These are phyloP conservation scores for Sugiyamaella mastotermitis DNA, from an alignment of 805 yeast genomes.

Conservation along the genomic window DNA sequence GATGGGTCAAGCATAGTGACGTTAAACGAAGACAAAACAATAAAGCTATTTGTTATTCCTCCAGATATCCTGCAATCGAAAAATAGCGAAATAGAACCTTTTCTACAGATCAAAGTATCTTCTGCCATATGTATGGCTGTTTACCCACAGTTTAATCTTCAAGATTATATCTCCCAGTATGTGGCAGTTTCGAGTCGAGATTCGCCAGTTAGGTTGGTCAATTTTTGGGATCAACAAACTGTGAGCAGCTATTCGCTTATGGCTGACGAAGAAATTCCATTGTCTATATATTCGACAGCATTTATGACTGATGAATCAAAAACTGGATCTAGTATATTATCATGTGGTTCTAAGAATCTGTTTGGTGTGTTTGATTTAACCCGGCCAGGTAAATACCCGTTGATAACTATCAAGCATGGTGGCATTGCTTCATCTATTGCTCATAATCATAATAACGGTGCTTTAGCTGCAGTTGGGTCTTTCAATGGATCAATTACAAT, in stretches of 20 bases:
- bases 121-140: slow-evolving; percentile 14
- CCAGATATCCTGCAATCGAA: slow-evolving; percentile 15
- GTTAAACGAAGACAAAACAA: slow-evolving; percentile 16
- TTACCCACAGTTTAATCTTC: slow-evolving; percentile 15
- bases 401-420: slow-evolving; percentile 1
- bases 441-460: slow-evolving; percentile 1
- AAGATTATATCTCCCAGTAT: slow-evolving; percentile 11
- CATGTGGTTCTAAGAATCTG: slow-evolving; percentile 10
- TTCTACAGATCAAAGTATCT: slow-evolving; percentile 5
- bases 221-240: slow-evolving; percentile 8
- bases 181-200: slow-evolving; percentile 16
- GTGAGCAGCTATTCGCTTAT: slow-evolving; percentile 5
- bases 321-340: slow-evolving; percentile 1
- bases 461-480: slow-evolving; percentile 7
- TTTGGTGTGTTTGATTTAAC: slow-evolving; percentile 14
- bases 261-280: slow-evolving; percentile 12
- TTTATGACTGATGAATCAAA: slow-evolving; percentile 5
- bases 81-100: neutral
- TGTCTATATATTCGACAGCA: slow-evolving; percentile 9
- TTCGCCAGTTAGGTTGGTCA: slow-evolving; percentile 18
- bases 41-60: slow-evolving; percentile 19
- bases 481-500: slow-evolving; percentile 10
- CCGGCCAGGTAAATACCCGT: slow-evolving; percentile 6
- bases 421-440: slow-evolving; percentile 7
- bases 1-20: slow-evolving; percentile 23